Base-by-base conservation (phyloP, 2,329 filamentous ascomycete species). In the Fusarium nodosum region DNA sequence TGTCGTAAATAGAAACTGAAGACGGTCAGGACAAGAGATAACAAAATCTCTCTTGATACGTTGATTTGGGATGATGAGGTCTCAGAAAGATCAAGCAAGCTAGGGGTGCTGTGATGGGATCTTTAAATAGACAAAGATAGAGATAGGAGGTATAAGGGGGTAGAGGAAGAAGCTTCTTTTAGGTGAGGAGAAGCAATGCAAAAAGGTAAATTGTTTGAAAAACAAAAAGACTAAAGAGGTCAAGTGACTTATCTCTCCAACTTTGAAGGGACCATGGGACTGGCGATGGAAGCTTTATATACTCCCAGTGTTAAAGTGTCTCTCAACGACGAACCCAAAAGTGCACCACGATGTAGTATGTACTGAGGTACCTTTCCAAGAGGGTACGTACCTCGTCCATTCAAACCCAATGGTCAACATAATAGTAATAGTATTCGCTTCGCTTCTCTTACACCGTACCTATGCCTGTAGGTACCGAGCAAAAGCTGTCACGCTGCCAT, bases 241-340 rank as follows among this genome's bases (percentile, higher is more conserved):
- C 64, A 51, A 73, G 57, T 65, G 63, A 66, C 70, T 72, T 74
- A 55, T 66, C 60, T 60, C 64, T 66, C 56, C 69, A 65, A 70
- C 52, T 60, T 68, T 72, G 56, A 31, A 59, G 46, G 44, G 15
- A 36, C 36, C 18, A 61, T 52, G 42, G 62, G 64, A 65, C 70
- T 72, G 73, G 73, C 73, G 68, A 73, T 71, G 72, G 73, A 75
- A 74, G 73, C 73, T 66, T 75, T 74, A 74, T 73, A 69, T 75
- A 75, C 64, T 74, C 62, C 45, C 55, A 28, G 57, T 53, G 66
- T 59, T 55, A 56, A 64, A 65, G 67, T 74, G 69, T 67, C 67
- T 72, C 64, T 66, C 66, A 72, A 69, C 70, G 48, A 59, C 60
- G 65, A 63, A 63, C 60, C 60, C 47, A 62, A 60, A 59, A 59